These are phyloP conservation scores for Lactarius quietus DNA, from an alignment of 768 basidiomycete species.

Conservation along the genomic window DNA sequence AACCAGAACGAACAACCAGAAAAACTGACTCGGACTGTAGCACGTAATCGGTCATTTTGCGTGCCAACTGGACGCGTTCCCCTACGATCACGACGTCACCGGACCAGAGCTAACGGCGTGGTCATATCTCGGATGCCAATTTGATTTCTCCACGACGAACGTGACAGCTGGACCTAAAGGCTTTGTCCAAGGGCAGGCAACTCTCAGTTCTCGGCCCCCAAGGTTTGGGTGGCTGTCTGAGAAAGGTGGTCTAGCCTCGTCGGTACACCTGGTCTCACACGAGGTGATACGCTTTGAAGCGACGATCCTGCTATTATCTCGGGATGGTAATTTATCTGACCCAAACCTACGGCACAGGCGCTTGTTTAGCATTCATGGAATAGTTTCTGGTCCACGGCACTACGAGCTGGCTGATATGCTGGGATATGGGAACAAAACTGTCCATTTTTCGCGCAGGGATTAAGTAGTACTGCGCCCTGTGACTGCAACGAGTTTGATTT, in stretches of 20 bases:
- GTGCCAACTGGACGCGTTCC: not conserved
- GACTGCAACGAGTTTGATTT: not conserved
- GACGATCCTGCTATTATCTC: not conserved
- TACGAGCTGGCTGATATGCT: not conserved
- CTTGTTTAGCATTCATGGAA: not conserved
- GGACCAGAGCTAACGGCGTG: not conserved
- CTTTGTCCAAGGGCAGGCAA: not conserved
- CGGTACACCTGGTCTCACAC: not conserved
- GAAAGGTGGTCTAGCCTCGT: not conserved
- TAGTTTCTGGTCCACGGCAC: not conserved
- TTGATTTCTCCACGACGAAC: not conserved
- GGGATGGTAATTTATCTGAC: not conserved
- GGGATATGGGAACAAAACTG: not conserved
- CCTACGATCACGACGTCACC: not conserved
- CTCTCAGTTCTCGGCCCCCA: not conserved
- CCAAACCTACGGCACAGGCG: not conserved
- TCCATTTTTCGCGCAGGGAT: not conserved
- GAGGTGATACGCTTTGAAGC: not conserved
- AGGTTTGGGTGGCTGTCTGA: not conserved
- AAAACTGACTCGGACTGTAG: not conserved
- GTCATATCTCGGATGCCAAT: not conserved
- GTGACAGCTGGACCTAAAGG: not conserved
- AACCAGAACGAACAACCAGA: not conserved
- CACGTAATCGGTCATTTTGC: not conserved
- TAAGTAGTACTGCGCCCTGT: not conserved